Evolutionary conservation across 768 basidiomycete genomes (phyloP).

Genomic region (Butyriboletus loyo): DNA sequence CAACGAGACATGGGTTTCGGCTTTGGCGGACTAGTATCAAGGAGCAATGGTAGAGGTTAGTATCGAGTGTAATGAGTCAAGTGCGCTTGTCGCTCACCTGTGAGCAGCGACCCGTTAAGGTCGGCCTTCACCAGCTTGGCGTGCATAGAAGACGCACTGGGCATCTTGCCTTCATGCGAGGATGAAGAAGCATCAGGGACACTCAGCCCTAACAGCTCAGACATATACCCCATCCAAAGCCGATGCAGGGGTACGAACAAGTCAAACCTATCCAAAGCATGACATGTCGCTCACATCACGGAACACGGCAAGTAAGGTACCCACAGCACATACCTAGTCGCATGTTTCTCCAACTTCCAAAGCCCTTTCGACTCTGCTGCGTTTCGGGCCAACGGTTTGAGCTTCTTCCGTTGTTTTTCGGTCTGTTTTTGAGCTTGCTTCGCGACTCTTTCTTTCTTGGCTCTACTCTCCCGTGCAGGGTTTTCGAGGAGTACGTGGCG

Average conservation of each 20-base stretch:
- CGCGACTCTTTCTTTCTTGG: constrained; percentile 48
- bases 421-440: constrained; percentile 45
- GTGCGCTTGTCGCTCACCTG: constrained; percentile 46
- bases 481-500: constrained; percentile 70
- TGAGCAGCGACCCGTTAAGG: constrained; percentile 77
- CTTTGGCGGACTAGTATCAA: constrained; percentile 60
- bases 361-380: constrained; percentile 56
- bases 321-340: constrained; percentile 46
- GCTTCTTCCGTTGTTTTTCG: constrained; percentile 45
- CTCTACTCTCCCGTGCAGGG: constrained; percentile 53
- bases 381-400: constrained; percentile 48
- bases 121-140: too few relatives aligned
- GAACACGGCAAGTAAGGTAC: too few relatives aligned
- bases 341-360: constrained; percentile 60
- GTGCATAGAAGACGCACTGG: constrained; percentile 61
- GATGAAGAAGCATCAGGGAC: constrained; percentile 29
- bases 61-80: neutral
- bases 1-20: constrained; percentile 73
- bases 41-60: neutral
- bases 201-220: constrained; percentile 67
- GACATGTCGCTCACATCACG: neutral
- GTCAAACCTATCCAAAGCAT: constrained; percentile 48
- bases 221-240: constrained; percentile 88
- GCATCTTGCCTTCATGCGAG: constrained; percentile 38
- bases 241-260: too few relatives aligned